phyloP scores from a whole-genome alignment of 495 filamentous ascomycete genomes.

The Trypethelium eluteriae region DNA sequence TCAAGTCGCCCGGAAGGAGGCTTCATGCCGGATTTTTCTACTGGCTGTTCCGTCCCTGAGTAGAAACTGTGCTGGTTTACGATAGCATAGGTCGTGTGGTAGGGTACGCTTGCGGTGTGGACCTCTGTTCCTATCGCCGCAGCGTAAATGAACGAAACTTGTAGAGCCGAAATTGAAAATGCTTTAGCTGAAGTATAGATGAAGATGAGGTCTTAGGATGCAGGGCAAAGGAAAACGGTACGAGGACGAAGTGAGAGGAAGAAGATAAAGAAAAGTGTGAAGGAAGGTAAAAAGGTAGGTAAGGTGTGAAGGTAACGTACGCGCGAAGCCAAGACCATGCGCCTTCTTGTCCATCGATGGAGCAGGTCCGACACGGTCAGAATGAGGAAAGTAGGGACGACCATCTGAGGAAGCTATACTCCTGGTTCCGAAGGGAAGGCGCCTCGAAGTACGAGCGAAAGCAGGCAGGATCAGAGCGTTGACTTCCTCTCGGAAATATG shows the following conservation, averaged over 20 bases:
- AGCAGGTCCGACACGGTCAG: background rate
- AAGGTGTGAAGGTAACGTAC: background rate
- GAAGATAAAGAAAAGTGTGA: background rate
- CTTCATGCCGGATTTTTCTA: background rate
- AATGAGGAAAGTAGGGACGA: background rate
- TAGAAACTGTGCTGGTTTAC: background rate
- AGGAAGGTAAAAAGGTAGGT: background rate
- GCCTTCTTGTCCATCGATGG: background rate
- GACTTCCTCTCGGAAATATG: no score
- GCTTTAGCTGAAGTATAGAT: background rate
- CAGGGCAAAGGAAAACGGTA: background rate
- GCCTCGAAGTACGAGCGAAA: no score
- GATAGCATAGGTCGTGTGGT: background rate
- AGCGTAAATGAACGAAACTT: background rate
- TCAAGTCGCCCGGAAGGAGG: background rate
- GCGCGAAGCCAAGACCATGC: background rate
- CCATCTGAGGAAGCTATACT: background rate
- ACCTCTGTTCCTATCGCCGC: background rate
- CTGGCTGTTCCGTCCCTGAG: background rate
- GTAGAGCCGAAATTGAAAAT: background rate
- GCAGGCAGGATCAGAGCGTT: no score
- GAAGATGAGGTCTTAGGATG: conserved; percentile 3
- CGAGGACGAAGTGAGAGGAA: background rate
- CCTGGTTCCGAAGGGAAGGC: background rate
- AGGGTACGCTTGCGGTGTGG: conserved; percentile 6